Percentiles rank a stretch among this genome's conserved stretches.
Conservation (phyloP, 2,329 filamentous ascomycete species). For the Pochonia chlamydosporia region DNA sequence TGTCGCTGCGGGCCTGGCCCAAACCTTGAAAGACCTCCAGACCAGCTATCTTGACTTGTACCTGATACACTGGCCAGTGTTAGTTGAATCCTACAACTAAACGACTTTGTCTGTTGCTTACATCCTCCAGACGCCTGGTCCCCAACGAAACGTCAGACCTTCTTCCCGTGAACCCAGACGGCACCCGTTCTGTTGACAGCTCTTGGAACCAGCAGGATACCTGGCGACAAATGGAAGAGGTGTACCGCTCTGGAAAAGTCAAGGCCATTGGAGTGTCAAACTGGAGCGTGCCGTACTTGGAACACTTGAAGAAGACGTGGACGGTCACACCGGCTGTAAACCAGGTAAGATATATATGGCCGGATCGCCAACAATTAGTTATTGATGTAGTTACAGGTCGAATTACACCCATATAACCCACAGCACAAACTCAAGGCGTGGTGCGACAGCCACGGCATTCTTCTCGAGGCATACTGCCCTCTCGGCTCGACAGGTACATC, state of each 20-base stretch:
- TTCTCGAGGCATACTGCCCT: no score
- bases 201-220: no score
- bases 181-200: slow-evolving; percentile 19
- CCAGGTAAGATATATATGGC: slow-evolving; percentile 30
- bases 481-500: no score
- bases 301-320: slow-evolving; percentile 18
- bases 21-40: slow-evolving; percentile 35
- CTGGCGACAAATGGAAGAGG: slow-evolving; percentile 13
- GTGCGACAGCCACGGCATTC: no score
- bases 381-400: not conserved
- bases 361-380: no score
- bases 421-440: no score
- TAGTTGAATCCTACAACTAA: not conserved
- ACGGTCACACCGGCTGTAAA: slow-evolving; percentile 47
- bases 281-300: slow-evolving; percentile 21
- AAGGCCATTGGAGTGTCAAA: slow-evolving; percentile 50
- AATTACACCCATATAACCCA: no score
- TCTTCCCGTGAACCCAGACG: slow-evolving; percentile 18
- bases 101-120: no score
- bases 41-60: slow-evolving; percentile 39
- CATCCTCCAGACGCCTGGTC: no score
- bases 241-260: slow-evolving; percentile 28
- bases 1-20: slow-evolving; percentile 37
- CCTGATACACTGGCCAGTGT: slow-evolving; percentile 50
- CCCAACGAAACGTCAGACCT: no score